A percentile compares a stretch with the other conserved stretches of the same genome.
Conservation (phyloP, 2,329 filamentous ascomycete species). For the Cordyceps tenuipes region DNA sequence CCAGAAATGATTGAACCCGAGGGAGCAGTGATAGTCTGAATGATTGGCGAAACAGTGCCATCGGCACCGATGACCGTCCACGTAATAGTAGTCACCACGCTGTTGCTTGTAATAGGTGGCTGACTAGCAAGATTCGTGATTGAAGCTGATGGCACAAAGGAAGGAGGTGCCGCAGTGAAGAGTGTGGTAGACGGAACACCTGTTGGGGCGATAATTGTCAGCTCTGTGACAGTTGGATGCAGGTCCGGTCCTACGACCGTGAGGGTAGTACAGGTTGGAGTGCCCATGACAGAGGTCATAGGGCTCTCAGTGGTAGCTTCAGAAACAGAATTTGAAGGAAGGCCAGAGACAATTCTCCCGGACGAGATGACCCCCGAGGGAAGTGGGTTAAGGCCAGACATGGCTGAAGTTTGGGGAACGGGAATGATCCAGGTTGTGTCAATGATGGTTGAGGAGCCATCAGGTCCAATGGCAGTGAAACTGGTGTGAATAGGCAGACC, state of each 20-base stretch:
- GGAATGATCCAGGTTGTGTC: constrained; percentile 20
- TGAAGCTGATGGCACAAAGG: constrained; percentile 11
- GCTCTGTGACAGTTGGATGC: constrained; percentile 22
- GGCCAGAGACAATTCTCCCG: not conserved
- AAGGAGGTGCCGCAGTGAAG: constrained; percentile 16
- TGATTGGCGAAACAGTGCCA: constrained; percentile 1
- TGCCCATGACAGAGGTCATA: not conserved
- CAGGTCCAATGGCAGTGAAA: constrained; percentile 21
- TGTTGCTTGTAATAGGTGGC: constrained; percentile 15
- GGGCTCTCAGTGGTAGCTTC: not conserved
- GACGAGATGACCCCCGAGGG: not conserved
- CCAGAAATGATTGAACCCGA: not conserved
- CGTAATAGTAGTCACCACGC: constrained; percentile 3
- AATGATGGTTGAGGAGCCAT: constrained; percentile 22
- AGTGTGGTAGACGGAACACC: not conserved
- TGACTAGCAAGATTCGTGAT: constrained; percentile 25
- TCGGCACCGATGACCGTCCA: constrained; percentile 8
- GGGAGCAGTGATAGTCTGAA: constrained; percentile 1
- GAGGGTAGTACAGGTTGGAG: constrained; percentile 23
- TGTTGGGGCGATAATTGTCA: constrained; percentile 22
- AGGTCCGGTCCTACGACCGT: constrained; percentile 23
- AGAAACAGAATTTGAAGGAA: not conserved
- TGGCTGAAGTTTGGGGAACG: constrained; percentile 12
- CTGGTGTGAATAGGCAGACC: constrained; percentile 17
- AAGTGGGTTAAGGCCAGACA: constrained; percentile 9